Conservation (phyloP, 257 asterid genomes). For the Linaria vulgaris region DNA sequence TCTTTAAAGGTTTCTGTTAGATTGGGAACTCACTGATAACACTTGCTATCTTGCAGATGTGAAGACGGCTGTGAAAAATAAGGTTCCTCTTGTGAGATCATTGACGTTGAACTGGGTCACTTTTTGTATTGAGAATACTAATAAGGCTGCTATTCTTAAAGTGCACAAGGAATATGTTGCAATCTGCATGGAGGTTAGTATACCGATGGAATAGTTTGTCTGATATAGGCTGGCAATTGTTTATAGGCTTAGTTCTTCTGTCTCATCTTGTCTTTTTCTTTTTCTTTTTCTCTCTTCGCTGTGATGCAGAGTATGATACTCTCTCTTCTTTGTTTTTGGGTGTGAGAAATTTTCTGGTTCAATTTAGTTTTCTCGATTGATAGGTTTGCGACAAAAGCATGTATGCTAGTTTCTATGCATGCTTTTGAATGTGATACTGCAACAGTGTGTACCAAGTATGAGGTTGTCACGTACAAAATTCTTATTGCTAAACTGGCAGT, state of each 20-base stretch:
- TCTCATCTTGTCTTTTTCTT: too few species aligned
- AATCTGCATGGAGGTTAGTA: slow-evolving; percentile 97
- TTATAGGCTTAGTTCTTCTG: not conserved
- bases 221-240: not conserved
- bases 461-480: not conserved
- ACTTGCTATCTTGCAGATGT: slow-evolving; percentile 63
- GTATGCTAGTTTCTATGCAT: not conserved
- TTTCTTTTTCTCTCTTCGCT: too few species aligned
- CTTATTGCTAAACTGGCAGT: too few species aligned
- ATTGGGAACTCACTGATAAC: slow-evolving; percentile 19
- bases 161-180: slow-evolving; percentile 96
- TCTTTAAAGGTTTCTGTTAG: not conserved
- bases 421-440: not conserved
- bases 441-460: slow-evolving; percentile 4
- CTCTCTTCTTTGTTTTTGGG: slow-evolving; percentile 11
- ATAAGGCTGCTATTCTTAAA: slow-evolving; percentile 77
- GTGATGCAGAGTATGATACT: slow-evolving; percentile 9
- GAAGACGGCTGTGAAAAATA: slow-evolving; percentile 86
- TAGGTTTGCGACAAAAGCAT: too few species aligned
- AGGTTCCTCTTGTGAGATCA: slow-evolving; percentile 97
- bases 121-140: slow-evolving; percentile 94
- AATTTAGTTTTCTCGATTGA: slow-evolving; percentile 1
- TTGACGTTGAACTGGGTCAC: slow-evolving; percentile 90
- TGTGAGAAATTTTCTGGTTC: slow-evolving; percentile 9
- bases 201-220: slow-evolving; percentile 17